Evolutionary conservation across 768 basidiomycete genomes (phyloP), one percentile per base, ranked within the genome.

Genomic region (Suillus americanus): DNA sequence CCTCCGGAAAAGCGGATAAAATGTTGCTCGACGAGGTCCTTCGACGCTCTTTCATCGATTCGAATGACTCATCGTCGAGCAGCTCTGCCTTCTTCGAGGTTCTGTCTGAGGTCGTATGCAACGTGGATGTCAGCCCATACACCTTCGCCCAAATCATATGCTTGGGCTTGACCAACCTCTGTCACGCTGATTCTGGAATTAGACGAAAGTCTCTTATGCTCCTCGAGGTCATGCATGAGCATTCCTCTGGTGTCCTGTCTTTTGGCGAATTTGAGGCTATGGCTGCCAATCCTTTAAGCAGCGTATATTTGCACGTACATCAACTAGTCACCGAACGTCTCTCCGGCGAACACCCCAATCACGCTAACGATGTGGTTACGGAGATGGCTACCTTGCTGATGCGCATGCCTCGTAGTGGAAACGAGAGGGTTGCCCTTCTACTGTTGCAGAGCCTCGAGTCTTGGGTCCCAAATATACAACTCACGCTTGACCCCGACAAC

Each of bases 161-260:
- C 70, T 81, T 97, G 16, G 91, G 90, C 3, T 78, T 97, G 23
- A 89, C 91, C 23, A 97, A 97, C 76, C 83, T 98, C 12, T 89
- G 91, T 38, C 90, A 96, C 73, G 84, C 87, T 3, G 81, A 85
- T 28, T 67, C 82, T 9, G 77, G 81, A 23, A 86, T 90, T 55
- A 88, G 95, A 13, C 83, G 83, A n/a, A 85, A 85, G 53, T 90
- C 96, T 1, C 91, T 95, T 74, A 82, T 87, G 67, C 85, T 94
- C 70, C 79, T 96, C 23, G 91, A 91, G 66, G 81, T 83, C 35
- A 83, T 90, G 56, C 90, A 94, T 67, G 84, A 88, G 38, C 87
- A 88, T 65, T 81, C 82, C 5, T 81, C 84, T n/a, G 90, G 90
- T 4, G 79, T 89, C 9, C 78, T 90, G 56, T 81, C 88, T 7